These are phyloP conservation scores for Sideroxylon spinosum DNA, from an alignment of 179 eudicot genomes.

Conservation along the genomic window DNA sequence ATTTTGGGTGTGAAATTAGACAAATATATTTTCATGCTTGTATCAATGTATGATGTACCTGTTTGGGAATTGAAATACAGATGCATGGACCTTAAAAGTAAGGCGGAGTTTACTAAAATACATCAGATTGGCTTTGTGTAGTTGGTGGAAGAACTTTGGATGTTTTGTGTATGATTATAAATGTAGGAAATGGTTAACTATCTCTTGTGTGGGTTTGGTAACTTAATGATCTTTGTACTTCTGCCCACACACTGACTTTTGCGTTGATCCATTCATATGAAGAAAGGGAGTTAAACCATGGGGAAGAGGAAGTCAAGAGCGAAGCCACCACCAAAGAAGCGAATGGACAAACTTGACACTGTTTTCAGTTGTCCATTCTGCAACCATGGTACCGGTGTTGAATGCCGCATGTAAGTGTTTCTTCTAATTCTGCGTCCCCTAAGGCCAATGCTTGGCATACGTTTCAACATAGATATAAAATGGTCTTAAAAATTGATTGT, in stretches of 20 bases:
- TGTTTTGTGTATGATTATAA: not conserved
- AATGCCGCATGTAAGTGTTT: slow-evolving; percentile 76
- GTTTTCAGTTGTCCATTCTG: slow-evolving; percentile 94
- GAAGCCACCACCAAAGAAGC: slow-evolving; percentile 81
- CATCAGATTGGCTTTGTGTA: not conserved
- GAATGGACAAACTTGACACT: slow-evolving; percentile 85
- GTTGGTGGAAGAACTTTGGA: not conserved
- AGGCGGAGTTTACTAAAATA: not conserved
- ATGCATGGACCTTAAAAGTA: not conserved
- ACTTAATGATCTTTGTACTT: not conserved
- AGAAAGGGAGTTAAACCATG: slow-evolving; percentile 33
- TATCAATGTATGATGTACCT: not conserved
- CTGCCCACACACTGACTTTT: not conserved
- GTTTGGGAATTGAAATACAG: slow-evolving; percentile 11
- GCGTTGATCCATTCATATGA: not conserved
- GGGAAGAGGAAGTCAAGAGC: slow-evolving; percentile 91
- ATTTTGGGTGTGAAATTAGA: not conserved
- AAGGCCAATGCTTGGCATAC: not conserved
- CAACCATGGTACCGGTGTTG: slow-evolving; percentile 85
- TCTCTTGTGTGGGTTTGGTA: not conserved
- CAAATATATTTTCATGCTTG: not conserved
- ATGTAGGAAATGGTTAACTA: not conserved
- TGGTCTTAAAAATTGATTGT: not conserved
- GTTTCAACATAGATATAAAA: not conserved
- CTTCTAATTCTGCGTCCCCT: not conserved